A percentile compares a stretch with the other conserved stretches of the same genome.
These are phyloP conservation scores for Gomphus sp. DNA, from an alignment of 1,284 basidiomycete genomes.

Conservation along the genomic window DNA sequence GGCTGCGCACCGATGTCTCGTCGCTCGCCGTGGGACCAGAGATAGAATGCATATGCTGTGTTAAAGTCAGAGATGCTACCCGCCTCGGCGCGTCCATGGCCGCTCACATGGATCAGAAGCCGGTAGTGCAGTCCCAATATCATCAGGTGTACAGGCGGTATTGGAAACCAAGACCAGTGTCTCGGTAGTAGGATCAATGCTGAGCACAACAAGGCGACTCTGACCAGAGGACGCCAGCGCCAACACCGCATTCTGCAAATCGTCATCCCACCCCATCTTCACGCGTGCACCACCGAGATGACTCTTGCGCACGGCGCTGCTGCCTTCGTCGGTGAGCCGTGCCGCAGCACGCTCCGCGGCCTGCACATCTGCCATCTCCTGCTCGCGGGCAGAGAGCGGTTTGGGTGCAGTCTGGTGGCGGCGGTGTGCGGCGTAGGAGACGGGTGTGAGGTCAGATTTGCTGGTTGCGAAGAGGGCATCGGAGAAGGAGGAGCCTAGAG, in stretches of 20 bases:
- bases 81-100: background rate
- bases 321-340: conserved; percentile 44
- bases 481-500: conserved; percentile 71
- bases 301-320: conserved; percentile 43
- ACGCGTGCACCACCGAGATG: conserved; percentile 45
- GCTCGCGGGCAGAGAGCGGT: conserved; percentile 73
- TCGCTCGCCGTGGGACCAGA: conserved; percentile 19
- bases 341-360: conserved; percentile 57
- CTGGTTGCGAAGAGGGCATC: conserved; percentile 78
- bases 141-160: conserved; percentile 29
- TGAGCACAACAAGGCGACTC: conserved; percentile 47
- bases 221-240: conserved; percentile 40
- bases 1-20: background rate
- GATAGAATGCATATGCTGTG: conserved; percentile 57
- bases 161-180: conserved; percentile 37
- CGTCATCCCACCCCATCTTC: conserved; percentile 54
- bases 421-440: conserved; percentile 67
- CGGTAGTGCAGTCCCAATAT: conserved; percentile 42
- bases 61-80: conserved; percentile 14
- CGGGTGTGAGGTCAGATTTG: conserved; percentile 54
- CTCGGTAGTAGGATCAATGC: conserved; percentile 52
- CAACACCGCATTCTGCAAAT: conserved; percentile 54
- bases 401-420: conserved; percentile 67
- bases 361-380: conserved; percentile 68
- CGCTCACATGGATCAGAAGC: conserved; percentile 40